These are phyloP conservation scores for Geotrichum histeridarum DNA, from an alignment of 1,139 yeast genomes.

Conservation along the genomic window DNA sequence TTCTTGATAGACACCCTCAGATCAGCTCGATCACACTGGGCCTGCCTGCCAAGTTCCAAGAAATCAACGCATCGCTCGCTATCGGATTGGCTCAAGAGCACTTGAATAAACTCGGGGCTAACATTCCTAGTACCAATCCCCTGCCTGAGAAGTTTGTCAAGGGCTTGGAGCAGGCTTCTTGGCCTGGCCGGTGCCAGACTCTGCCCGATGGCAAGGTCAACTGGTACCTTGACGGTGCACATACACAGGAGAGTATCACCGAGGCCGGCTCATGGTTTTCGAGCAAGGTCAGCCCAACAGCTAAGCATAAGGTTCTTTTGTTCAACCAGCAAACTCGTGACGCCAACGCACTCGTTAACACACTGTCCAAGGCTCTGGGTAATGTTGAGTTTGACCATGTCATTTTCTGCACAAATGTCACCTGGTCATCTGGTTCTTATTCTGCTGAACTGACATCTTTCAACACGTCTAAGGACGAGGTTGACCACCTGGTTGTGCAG, in stretches of 20 bases:
- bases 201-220: conserved; percentile 48
- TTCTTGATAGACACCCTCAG: conserved; percentile 46
- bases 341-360: conserved; percentile 57
- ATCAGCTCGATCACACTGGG: conserved; percentile 50
- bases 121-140: conserved; percentile 29
- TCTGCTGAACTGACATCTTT: conserved; percentile 79
- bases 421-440: conserved; percentile 80
- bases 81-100: conserved; percentile 66
- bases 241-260: conserved; percentile 77
- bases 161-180: conserved; percentile 66
- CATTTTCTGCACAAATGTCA: conserved; percentile 83
- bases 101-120: conserved; percentile 46
- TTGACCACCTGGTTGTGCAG: conserved; percentile 78
- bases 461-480: conserved; percentile 71
- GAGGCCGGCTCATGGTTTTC: conserved; percentile 81
- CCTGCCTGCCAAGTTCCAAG: conserved; percentile 81
- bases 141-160: conserved; percentile 53
- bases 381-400: conserved; percentile 56
- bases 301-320: conserved; percentile 45
- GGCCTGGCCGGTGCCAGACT: conserved; percentile 96
- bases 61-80: conserved; percentile 82
- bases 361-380: conserved; percentile 46
- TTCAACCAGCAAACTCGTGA: conserved; percentile 96
- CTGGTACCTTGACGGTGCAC: conserved; percentile 95
- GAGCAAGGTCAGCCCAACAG: conserved; percentile 32